Percentiles rank a stretch among this genome's conserved stretches.
These are phyloP conservation scores for Xenosphaeropsis pyriputrescens DNA, from an alignment of 2,329 filamentous ascomycete species.

Conservation along the genomic window DNA sequence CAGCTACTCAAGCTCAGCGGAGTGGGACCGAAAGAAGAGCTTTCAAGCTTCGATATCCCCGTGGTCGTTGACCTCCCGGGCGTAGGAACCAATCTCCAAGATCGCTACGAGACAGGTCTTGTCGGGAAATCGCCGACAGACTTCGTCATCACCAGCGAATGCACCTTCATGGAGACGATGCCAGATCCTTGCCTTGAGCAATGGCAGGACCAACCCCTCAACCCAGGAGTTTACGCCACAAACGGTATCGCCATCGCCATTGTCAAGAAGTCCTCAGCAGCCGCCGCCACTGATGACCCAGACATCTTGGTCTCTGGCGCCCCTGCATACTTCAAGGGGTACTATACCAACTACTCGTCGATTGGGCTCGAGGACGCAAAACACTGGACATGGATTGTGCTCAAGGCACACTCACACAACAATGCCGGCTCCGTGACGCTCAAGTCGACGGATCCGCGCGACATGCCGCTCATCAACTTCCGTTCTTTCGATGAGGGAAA, in stretches of 20 bases:
- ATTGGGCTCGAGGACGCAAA: constrained; percentile 20
- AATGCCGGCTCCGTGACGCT: constrained; percentile 44
- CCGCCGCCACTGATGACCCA: constrained; percentile 21
- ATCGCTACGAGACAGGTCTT: constrained; percentile 35
- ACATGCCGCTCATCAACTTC: constrained; percentile 45
- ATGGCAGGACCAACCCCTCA: constrained; percentile 4
- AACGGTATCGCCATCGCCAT: constrained; percentile 32
- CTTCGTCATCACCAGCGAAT: constrained; percentile 20
- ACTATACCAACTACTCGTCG: constrained; percentile 24
- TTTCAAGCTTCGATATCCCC: constrained; percentile 28
- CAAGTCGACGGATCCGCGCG: constrained; percentile 43
- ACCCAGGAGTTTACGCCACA: constrained; percentile 18
- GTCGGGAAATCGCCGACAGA: constrained; percentile 24
- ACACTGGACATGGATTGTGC: constrained; percentile 22
- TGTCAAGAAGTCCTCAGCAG: constrained; percentile 14
- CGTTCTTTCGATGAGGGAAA: constrained; percentile 37
- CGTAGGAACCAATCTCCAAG: constrained; percentile 47
- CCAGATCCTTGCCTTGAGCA: constrained; percentile 20
- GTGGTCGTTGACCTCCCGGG: constrained; percentile 43
- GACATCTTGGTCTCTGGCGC: constrained; percentile 19
- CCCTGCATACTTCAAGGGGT: constrained; percentile 21
- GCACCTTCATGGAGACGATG: constrained; percentile 19
- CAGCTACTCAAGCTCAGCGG: constrained; percentile 32
- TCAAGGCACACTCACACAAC: constrained; percentile 50
- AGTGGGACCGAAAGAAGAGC: constrained; percentile 24